These are phyloP conservation scores for Fonsecaea multimorphosa DNA, from an alignment of 2,329 filamentous ascomycete species.

Conservation along the genomic window DNA sequence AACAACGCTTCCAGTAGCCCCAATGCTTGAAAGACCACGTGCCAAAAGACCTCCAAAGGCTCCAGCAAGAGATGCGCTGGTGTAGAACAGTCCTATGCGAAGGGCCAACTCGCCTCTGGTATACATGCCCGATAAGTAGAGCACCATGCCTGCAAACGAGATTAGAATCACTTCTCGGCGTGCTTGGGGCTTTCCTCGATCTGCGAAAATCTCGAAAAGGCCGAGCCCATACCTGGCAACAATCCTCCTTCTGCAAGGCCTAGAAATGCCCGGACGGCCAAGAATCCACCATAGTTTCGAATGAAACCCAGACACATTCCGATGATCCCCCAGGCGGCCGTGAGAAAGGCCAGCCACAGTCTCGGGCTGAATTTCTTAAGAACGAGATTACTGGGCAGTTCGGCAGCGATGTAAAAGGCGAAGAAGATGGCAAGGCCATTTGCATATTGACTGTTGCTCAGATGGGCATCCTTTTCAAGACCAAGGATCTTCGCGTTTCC, in stretches of 20 bases:
- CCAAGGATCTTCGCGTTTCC: slow-evolving; percentile 72
- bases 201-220: neutral
- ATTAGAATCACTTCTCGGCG: neutral
- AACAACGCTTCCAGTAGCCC: slow-evolving; percentile 52
- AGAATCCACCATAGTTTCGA: slow-evolving; percentile 52
- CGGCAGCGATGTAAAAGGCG: slow-evolving; percentile 59
- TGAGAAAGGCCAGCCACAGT: slow-evolving; percentile 54
- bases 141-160: slow-evolving; percentile 45
- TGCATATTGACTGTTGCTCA: slow-evolving; percentile 68
- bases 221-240: slow-evolving; percentile 48
- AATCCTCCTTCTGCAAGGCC: slow-evolving; percentile 52
- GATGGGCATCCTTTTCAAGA: slow-evolving; percentile 63
- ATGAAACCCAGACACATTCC: slow-evolving; percentile 31
- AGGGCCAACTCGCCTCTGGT: slow-evolving; percentile 77
- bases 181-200: neutral
- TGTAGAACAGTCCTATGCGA: slow-evolving; percentile 82
- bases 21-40: slow-evolving; percentile 84
- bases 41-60: slow-evolving; percentile 88
- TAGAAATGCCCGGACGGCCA: slow-evolving; percentile 56
- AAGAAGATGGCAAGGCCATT: slow-evolving; percentile 72
- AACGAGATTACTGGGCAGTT: slow-evolving; percentile 51
- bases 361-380: slow-evolving; percentile 57
- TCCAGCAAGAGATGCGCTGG: slow-evolving; percentile 77
- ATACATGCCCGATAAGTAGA: slow-evolving; percentile 63
- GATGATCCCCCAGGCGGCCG: slow-evolving; percentile 37